Evolutionary conservation across 768 basidiomycete genomes (phyloP).

Genomic region (Lentinula aciculospora): DNA sequence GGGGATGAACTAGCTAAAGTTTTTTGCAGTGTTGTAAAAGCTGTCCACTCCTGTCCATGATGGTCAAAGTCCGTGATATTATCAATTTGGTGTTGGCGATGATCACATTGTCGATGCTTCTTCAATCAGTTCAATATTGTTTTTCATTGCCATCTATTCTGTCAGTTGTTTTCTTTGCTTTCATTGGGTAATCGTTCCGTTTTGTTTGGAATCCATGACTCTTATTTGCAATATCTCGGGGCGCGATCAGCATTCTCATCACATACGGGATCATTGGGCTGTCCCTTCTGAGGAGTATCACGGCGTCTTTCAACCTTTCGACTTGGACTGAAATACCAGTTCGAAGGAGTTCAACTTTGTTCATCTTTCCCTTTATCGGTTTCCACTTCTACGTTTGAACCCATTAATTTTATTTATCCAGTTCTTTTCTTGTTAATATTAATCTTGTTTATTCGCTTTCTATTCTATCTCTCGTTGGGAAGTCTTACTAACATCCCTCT

Average conservation of each 20-base stretch:
- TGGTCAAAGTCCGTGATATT: not conserved
- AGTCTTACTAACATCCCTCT: not conserved
- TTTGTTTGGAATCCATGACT: not conserved
- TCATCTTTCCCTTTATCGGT: not conserved
- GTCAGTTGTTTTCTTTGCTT: not conserved
- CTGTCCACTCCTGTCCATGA: not conserved
- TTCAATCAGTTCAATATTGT: not conserved
- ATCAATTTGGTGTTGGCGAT: not conserved
- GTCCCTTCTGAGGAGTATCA: not conserved
- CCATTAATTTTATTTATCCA: no score
- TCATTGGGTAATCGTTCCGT: not conserved
- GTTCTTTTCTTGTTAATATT: conserved; percentile 1
- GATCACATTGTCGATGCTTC: not conserved
- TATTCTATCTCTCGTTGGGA: not conserved
- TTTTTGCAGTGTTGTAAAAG: not conserved
- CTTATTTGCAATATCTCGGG: not conserved
- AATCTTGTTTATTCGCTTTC: not conserved
- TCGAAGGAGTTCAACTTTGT: not conserved
- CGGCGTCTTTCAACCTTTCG: not conserved
- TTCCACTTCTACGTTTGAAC: not conserved
- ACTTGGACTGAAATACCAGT: not conserved
- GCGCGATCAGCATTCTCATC: not conserved
- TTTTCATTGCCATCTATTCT: not conserved
- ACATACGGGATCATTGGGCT: conserved; percentile 3
- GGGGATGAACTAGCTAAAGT: not conserved